A percentile compares a stretch with the other conserved stretches of the same genome.
Evolutionary conservation across 257 asterid species (phyloP).

Genomic region (Gentiana dahurica): DNA sequence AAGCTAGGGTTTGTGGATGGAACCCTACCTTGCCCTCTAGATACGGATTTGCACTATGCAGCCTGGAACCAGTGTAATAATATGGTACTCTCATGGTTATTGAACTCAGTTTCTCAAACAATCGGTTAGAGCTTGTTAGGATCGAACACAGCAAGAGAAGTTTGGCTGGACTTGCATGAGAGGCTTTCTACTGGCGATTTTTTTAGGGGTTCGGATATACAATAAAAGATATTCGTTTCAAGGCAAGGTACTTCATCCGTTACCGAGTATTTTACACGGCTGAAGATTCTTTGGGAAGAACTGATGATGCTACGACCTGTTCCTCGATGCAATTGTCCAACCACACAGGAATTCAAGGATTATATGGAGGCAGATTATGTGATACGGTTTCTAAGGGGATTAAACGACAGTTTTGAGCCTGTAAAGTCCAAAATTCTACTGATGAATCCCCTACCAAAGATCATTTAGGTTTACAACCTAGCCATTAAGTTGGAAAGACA

Average conservation of each 20-base stretch:
- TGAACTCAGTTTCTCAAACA: not conserved
- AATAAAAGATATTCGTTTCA: not conserved
- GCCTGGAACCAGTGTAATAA: not conserved
- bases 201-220: not conserved
- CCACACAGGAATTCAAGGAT: not conserved
- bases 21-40: not conserved
- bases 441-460: not conserved
- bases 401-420: not conserved
- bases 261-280: not conserved
- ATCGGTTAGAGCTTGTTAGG: not conserved
- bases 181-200: not conserved
- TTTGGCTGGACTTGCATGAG: not conserved
- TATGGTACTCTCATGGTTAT: not conserved
- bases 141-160: not conserved
- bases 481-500: not conserved
- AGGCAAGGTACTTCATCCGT: not conserved
- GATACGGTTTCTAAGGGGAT: not conserved
- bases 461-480: too few species aligned
- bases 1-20: conserved; percentile 4
- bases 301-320: not conserved
- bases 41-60: too few species aligned
- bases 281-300: not conserved
- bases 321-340: not conserved
- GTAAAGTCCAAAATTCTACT: not conserved
- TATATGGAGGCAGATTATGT: not conserved